These are phyloP conservation scores for Piedraia hortae DNA, from an alignment of 2,329 filamentous ascomycete species.

Conservation along the genomic window DNA sequence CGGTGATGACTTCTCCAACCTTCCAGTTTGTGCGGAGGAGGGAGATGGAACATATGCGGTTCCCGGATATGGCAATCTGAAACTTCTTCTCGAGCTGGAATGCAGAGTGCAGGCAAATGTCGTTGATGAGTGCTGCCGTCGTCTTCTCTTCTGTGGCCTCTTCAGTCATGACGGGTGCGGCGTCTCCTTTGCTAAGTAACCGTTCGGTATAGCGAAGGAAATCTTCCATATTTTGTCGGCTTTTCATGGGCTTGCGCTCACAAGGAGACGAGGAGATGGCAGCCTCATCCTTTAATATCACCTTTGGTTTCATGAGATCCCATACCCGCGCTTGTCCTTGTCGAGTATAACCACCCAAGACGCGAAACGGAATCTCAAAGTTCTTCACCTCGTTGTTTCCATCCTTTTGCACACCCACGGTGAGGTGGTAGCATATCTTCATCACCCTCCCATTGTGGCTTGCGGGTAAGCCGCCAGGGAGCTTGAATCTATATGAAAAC, in stretches of 20 bases:
- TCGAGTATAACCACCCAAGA: slow-evolving; percentile 75
- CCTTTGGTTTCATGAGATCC: slow-evolving; percentile 82
- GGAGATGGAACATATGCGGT: slow-evolving; percentile 70
- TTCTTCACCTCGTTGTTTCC: slow-evolving; percentile 60
- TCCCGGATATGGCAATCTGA: slow-evolving; percentile 79
- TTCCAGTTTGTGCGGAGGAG: slow-evolving; percentile 70
- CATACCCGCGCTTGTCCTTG: slow-evolving; percentile 74
- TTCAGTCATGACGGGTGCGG: too few species aligned
- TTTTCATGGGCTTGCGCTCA: slow-evolving; percentile 9
- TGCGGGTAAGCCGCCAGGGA: slow-evolving; percentile 74
- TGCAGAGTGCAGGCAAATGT: slow-evolving; percentile 57
- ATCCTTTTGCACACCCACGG: slow-evolving; percentile 72
- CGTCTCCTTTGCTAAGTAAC: slow-evolving; percentile 25
- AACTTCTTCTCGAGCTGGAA: slow-evolving; percentile 80
- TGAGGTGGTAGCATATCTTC: slow-evolving; percentile 73
- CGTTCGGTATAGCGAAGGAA: slow-evolving; percentile 57
- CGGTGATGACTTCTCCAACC: slow-evolving; percentile 62
- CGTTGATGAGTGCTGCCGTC: slow-evolving; percentile 65
- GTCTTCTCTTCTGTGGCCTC: too few species aligned
- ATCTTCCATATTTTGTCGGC: slow-evolving; percentile 27
- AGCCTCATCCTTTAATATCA: slow-evolving; percentile 63
- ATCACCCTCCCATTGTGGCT: slow-evolving; percentile 77
- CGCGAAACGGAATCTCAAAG: slow-evolving; percentile 78
- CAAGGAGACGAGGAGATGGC: slow-evolving; percentile 6
- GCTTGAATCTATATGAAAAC: slow-evolving; percentile 61